Evolutionary conservation across 768 basidiomycete genomes (phyloP).

Genomic region (Agaricus bisporus): DNA sequence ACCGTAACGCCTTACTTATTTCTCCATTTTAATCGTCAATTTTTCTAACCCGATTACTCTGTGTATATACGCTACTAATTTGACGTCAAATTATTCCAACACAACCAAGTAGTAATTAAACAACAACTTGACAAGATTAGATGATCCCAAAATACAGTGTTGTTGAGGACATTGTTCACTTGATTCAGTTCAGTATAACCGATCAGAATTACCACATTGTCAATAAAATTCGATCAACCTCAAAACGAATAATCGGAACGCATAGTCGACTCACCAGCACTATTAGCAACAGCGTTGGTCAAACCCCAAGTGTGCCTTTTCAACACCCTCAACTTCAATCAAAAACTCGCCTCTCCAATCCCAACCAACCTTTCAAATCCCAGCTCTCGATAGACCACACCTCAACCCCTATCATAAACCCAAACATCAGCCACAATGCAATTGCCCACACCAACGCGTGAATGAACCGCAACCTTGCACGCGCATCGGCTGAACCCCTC

Average conservation of each 20-base stretch:
- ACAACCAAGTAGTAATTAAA: too few species aligned
- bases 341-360: neutral
- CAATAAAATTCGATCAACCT: neutral
- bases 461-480: slow-evolving; percentile 33
- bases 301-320: neutral
- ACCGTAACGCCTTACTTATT: too few species aligned
- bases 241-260: neutral
- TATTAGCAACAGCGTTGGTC: neutral
- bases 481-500: slow-evolving; percentile 24
- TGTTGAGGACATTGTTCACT: too few species aligned
- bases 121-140: too few species aligned
- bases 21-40: too few species aligned
- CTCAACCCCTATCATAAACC: slow-evolving; percentile 23
- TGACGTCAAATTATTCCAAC: too few species aligned
- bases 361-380: slow-evolving; percentile 2
- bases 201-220: neutral
- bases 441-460: slow-evolving; percentile 24
- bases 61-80: too few species aligned
- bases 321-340: slow-evolving; percentile 2
- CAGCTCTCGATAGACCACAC: slow-evolving; percentile 16
- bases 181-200: neutral
- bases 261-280: neutral
- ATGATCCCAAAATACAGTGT: too few species aligned
- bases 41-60: too few species aligned
- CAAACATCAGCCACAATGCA: slow-evolving; percentile 21